Percentiles rank a stretch among this genome's conserved stretches.
These are phyloP conservation scores for Phlegmacium glaucopus DNA, from an alignment of 768 basidiomycete genomes.

Conservation along the genomic window DNA sequence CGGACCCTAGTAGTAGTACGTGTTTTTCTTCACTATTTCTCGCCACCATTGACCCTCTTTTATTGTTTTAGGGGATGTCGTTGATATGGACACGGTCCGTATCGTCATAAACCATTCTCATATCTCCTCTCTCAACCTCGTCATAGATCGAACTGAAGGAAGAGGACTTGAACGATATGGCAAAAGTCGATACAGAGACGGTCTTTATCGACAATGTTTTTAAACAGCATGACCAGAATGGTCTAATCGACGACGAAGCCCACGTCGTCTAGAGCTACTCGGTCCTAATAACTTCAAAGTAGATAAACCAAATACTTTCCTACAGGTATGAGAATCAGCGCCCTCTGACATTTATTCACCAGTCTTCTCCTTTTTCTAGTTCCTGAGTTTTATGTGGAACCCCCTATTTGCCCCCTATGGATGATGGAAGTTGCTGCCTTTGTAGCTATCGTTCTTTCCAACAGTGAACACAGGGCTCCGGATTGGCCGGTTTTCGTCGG, in stretches of 20 bases:
- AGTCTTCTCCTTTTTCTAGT: conserved; percentile 41
- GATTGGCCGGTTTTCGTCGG: conserved; percentile 99
- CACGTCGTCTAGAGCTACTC: conserved; percentile 82
- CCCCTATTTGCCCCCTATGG: conserved; percentile 98
- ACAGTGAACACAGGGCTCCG: conserved; percentile 80
- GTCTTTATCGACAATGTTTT: conserved; percentile 96
- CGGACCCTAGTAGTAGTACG: conserved; percentile 68
- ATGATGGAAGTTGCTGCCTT: conserved; percentile 98
- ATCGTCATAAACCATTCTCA: background rate
- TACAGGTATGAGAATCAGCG: too few relatives aligned
- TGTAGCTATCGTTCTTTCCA: conserved; percentile 93
- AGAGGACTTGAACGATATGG: conserved; percentile 95
- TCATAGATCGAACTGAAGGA: conserved; percentile 83
- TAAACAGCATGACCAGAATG: conserved; percentile 84
- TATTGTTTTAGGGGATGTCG: conserved; percentile 63
- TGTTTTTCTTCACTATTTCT: conserved; percentile 17
- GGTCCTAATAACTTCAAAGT: conserved; percentile 93
- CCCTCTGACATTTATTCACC: too few relatives aligned
- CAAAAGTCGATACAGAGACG: conserved; percentile 98
- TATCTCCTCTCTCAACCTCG: conserved; percentile 14
- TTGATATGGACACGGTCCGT: conserved; percentile 78
- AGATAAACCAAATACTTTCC: conserved; percentile 87
- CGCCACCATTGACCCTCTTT: conserved; percentile 10
- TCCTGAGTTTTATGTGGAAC: conserved; percentile 99
- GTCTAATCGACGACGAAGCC: conserved; percentile 76